Evolutionary conservation across 106 monocot species (phyloP).

Genomic region (Dendrobium catenatum): DNA sequence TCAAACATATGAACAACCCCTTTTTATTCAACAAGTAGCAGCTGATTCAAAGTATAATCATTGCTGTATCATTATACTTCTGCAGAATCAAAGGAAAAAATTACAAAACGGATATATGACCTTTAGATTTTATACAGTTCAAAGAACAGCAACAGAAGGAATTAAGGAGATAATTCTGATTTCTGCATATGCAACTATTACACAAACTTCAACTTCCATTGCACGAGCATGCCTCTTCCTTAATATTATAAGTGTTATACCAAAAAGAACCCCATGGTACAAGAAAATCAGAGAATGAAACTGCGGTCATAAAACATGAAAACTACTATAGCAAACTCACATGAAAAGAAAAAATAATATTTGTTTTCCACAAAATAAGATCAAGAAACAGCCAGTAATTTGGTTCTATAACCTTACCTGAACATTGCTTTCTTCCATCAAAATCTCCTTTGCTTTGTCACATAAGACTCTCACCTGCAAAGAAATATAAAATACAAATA

Average conservation of each 20-base stretch:
- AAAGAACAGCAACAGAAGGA: neutral
- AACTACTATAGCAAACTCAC: neutral
- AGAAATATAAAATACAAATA: neutral
- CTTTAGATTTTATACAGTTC: neutral
- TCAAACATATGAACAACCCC: too few relatives aligned
- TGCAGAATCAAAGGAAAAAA: neutral
- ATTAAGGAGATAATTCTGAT: neutral
- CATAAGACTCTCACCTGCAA: conserved; percentile 73
- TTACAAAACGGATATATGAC: neutral
- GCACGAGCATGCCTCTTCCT: neutral
- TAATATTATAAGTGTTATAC: neutral
- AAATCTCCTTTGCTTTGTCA: conserved; percentile 94
- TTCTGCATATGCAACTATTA: neutral
- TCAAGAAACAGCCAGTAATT: neutral
- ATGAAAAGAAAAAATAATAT: neutral
- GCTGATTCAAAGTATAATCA: neutral
- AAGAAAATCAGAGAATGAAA: neutral
- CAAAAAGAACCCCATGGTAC: neutral
- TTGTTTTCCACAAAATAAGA: neutral
- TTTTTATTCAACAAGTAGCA: neutral
- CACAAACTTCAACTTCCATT: conserved; percentile 2
- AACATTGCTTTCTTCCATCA: conserved; percentile 99
- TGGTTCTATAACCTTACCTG: conserved; percentile 37
- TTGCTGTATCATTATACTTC: neutral
- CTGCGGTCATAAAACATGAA: neutral